phyloP scores from a whole-genome alignment of 2,329 filamentous ascomycete species.

The Cladophialophora chaetospira region DNA sequence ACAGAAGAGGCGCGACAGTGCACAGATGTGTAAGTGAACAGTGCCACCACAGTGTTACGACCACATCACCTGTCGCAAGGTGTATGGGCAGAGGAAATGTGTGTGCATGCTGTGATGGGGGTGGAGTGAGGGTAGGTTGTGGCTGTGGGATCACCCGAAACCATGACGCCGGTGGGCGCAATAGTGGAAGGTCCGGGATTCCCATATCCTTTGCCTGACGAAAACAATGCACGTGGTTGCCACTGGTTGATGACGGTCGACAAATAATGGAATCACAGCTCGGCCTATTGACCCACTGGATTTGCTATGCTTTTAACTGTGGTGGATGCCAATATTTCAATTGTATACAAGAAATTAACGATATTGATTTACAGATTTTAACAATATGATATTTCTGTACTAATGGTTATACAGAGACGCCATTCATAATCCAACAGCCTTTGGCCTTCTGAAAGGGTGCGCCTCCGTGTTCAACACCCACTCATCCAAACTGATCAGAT shows the following conservation, averaged over 20 bases:
- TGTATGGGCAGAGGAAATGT: not conserved
- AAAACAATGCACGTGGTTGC: not conserved
- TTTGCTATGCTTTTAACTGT: too few species aligned
- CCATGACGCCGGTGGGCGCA: too few species aligned
- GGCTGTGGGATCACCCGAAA: too few species aligned
- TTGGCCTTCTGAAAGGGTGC: conserved; percentile 43
- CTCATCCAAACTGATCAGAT: conserved; percentile 48
- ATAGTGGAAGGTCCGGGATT: not conserved
- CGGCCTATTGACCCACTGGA: too few species aligned
- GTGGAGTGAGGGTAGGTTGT: too few species aligned
- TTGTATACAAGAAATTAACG: too few species aligned
- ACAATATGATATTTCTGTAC: too few species aligned
- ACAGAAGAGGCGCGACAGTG: conserved; percentile 12
- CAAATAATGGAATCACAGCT: too few species aligned
- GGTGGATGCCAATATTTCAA: too few species aligned
- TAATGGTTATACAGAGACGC: not conserved
- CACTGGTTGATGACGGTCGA: too few species aligned
- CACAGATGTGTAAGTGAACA: not conserved
- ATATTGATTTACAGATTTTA: too few species aligned
- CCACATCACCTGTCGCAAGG: not conserved
- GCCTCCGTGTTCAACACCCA: conserved; percentile 49
- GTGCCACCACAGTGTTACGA: not conserved
- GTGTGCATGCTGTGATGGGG: not conserved
- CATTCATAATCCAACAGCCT: not conserved
- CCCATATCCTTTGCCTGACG: not conserved